Evolutionary conservation across 2,329 filamentous ascomycete species (phyloP).

Genomic region (Nemania diffusa): DNA sequence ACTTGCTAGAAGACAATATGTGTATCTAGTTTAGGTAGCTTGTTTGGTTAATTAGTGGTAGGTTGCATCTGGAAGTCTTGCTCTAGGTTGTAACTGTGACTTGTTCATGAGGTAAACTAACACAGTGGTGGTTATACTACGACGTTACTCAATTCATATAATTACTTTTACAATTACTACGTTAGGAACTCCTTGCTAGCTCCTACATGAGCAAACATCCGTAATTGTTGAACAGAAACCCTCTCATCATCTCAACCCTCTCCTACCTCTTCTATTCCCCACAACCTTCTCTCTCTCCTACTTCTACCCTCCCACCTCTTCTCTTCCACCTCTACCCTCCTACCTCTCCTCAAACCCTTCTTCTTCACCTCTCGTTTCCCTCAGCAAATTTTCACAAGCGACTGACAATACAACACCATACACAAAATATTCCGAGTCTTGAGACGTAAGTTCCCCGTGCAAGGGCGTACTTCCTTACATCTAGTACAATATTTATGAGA

Average conservation of each 20-base stretch:
- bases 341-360: neutral
- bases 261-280: neutral
- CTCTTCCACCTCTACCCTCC: neutral
- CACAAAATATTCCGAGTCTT: neutral
- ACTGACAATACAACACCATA: neutral
- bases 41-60: neutral
- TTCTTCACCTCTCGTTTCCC: neutral
- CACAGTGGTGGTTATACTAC: neutral
- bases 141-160: neutral
- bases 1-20: neutral
- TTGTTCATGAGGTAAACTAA: neutral
- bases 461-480: constrained; percentile 14
- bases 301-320: neutral
- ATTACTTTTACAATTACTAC: too few relatives aligned
- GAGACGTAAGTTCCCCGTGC: constrained; percentile 3
- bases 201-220: constrained; percentile 10
- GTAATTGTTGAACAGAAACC: neutral
- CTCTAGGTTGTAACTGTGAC: neutral
- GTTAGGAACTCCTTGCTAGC: constrained; percentile 4
- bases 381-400: neutral
- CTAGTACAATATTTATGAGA: neutral
- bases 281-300: neutral
- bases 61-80: neutral
- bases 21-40: neutral
- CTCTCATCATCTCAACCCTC: neutral